These are phyloP conservation scores for Domatiomyces globalis DNA, from an alignment of 2,329 filamentous ascomycete genomes.

Conservation along the genomic window DNA sequence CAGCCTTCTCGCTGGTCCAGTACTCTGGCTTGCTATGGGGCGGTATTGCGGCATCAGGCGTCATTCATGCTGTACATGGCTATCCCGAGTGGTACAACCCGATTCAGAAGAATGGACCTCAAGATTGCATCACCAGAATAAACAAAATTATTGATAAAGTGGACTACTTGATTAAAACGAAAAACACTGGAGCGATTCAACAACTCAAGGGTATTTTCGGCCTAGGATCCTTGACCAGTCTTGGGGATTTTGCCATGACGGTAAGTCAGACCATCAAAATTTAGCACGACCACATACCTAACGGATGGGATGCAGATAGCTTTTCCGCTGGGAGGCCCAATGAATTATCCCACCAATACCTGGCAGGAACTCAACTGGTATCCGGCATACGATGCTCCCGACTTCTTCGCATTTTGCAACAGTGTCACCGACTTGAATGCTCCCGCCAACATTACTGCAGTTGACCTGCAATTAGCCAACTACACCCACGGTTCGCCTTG, in stretches of 20 bases:
- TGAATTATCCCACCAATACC: slow-evolving; percentile 37
- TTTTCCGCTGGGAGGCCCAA: slow-evolving; percentile 34
- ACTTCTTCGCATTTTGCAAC: slow-evolving; percentile 40
- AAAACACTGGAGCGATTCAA: slow-evolving; percentile 30
- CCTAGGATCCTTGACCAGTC: slow-evolving; percentile 30
- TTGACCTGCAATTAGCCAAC: slow-evolving; percentile 35
- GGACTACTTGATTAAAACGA: slow-evolving; percentile 32
- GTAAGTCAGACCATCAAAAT: slow-evolving; percentile 2
- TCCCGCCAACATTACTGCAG: slow-evolving; percentile 29
- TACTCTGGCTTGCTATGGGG: slow-evolving; percentile 28
- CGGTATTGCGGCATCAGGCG: slow-evolving; percentile 36
- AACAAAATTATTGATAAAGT: slow-evolving; percentile 38
- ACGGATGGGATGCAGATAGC: slow-evolving; percentile 23
- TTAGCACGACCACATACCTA: not conserved
- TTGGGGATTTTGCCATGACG: slow-evolving; percentile 18
- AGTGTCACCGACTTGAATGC: slow-evolving; percentile 37
- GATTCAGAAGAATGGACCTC: slow-evolving; percentile 36
- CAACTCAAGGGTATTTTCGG: slow-evolving; percentile 37
- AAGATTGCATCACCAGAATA: slow-evolving; percentile 37
- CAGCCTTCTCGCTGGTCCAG: slow-evolving; percentile 30
- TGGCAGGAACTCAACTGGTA: slow-evolving; percentile 44
- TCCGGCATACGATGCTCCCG: slow-evolving; percentile 26
- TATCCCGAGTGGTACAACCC: slow-evolving; percentile 39
- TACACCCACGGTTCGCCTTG: slow-evolving; percentile 38
- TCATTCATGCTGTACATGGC: slow-evolving; percentile 28